Conservation (phyloP, 2,329 filamentous ascomycete genomes). For the Alternaria sp. region DNA sequence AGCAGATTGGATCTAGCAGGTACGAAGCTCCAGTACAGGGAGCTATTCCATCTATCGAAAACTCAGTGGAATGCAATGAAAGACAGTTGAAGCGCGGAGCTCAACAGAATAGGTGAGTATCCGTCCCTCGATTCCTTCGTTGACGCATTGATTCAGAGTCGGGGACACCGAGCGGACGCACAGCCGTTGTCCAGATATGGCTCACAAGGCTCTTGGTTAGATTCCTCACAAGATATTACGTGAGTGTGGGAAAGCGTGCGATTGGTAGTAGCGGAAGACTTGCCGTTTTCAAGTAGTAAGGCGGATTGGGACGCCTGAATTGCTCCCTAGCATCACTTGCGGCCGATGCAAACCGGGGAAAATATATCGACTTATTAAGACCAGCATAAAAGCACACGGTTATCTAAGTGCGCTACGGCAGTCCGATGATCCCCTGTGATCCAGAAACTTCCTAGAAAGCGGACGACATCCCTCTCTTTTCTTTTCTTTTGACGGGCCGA, state of each 20-base stretch:
- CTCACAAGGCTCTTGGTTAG: background rate
- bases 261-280: background rate
- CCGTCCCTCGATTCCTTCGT: background rate
- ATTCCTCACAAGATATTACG: background rate
- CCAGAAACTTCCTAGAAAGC: background rate
- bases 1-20: too few relatives aligned
- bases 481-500: background rate
- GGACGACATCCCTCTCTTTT: background rate
- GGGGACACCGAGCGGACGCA: too few relatives aligned
- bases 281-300: background rate
- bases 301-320: background rate
- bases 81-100: background rate
- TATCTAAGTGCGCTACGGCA: background rate
- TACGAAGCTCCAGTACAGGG: background rate
- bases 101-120: background rate
- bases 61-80: background rate
- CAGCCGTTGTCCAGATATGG: background rate
- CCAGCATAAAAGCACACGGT: too few relatives aligned
- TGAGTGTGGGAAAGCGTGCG: background rate
- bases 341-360: background rate
- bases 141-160: background rate
- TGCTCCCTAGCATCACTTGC: background rate
- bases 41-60: background rate
- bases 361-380: background rate
- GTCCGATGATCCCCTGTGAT: background rate